Evolutionary conservation across 305 asterid genomes (phyloP).

Genomic region (Galium porrigens): DNA sequence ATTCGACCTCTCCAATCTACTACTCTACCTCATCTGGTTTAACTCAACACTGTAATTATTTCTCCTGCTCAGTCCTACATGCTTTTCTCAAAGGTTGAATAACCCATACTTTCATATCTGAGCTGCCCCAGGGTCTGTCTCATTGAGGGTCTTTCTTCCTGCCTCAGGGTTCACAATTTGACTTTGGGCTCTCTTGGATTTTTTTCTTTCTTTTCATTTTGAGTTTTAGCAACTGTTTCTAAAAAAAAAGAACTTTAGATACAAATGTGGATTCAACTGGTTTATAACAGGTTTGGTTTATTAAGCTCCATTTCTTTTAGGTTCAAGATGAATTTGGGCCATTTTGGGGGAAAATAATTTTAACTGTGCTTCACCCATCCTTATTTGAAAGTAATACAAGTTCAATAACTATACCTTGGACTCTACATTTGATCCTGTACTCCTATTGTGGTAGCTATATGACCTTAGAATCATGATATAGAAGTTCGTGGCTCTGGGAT

Average conservation of each 20-base stretch:
- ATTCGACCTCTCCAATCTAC: too few relatives aligned
- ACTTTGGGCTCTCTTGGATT: background rate
- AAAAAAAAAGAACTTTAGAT: too few relatives aligned
- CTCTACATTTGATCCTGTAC: background rate
- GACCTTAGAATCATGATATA: background rate
- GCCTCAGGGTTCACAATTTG: background rate
- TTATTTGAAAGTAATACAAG: background rate
- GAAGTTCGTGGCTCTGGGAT: background rate
- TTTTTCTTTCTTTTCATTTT: too few relatives aligned
- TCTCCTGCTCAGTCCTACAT: background rate
- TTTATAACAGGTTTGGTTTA: background rate
- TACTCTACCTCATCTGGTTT: background rate
- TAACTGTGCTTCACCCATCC: background rate
- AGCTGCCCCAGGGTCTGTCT: too few relatives aligned
- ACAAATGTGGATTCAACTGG: background rate
- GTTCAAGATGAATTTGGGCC: too few relatives aligned
- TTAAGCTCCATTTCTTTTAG: background rate
- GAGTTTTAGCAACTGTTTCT: background rate
- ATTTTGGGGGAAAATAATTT: background rate
- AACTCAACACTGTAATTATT: background rate
- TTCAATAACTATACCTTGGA: background rate
- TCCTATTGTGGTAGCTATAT: background rate
- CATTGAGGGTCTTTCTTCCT: too few relatives aligned
- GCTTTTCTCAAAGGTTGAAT: too few relatives aligned
- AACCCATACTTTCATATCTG: too few relatives aligned